phyloP scores from a whole-genome alignment of 2,329 filamentous ascomycete species.

The Gremmenia infestans region DNA sequence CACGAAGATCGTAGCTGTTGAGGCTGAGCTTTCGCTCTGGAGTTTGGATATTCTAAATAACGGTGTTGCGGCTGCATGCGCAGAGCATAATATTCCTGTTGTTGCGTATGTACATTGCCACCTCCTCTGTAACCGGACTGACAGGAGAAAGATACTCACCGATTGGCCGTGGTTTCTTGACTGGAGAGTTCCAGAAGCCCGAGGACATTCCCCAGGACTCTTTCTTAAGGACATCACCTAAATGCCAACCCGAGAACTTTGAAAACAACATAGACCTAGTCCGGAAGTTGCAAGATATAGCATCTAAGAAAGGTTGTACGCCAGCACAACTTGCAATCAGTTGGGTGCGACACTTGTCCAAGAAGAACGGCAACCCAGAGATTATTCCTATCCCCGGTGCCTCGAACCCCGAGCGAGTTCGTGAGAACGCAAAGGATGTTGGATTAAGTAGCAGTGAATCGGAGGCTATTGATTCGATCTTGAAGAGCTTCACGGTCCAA shows the following conservation, averaged over 20 bases:
- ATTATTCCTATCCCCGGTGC: conserved; percentile 66
- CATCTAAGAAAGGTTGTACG: conserved; percentile 55
- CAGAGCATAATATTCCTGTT: conserved; percentile 61
- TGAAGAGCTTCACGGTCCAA: conserved; percentile 42
- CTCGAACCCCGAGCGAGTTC: conserved; percentile 48
- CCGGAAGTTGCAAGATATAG: conserved; percentile 50
- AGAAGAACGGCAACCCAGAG: conserved; percentile 26
- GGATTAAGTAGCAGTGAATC: conserved; percentile 47
- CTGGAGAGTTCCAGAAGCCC: conserved; percentile 43
- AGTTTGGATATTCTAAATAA: conserved; percentile 33
- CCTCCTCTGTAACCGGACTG: conserved; percentile 7
- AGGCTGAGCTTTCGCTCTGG: conserved; percentile 42
- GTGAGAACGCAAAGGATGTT: conserved; percentile 54
- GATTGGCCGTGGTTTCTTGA: conserved; percentile 57
- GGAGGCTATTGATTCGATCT: conserved; percentile 43
- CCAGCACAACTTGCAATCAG: conserved; percentile 60
- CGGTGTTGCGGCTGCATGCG: conserved; percentile 44
- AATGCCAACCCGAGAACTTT: conserved; percentile 60
- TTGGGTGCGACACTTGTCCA: conserved; percentile 40
- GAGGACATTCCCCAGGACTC: conserved; percentile 54
- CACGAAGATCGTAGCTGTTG: conserved; percentile 40
- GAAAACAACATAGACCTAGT: conserved; percentile 60
- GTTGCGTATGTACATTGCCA: conserved; percentile 41
- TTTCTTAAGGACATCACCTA: conserved; percentile 52
- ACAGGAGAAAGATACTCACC: conserved; percentile 53